Evolutionary conservation across 192 early-diverging fungal genomes (phyloP).

Genomic region (Pilaira anomala): DNA sequence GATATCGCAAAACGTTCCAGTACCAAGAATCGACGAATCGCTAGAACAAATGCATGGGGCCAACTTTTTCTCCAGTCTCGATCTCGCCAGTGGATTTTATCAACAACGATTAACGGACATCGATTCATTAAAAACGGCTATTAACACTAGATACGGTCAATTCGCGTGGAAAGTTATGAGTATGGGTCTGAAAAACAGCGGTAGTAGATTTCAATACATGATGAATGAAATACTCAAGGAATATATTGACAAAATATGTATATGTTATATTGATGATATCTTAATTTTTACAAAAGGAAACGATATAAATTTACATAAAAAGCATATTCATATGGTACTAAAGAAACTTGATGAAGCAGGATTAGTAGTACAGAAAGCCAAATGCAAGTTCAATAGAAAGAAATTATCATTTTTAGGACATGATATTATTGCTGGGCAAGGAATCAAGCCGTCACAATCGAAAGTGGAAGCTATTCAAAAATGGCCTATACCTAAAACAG

Average conservation of each 20-base stretch:
- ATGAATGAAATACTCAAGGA: conserved; percentile 9
- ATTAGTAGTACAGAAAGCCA: conserved; percentile 1
- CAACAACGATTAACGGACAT: conserved; percentile 34
- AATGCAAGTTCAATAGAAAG: conserved; percentile 2
- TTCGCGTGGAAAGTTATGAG: conserved; percentile 24
- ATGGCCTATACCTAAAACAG: conserved; percentile 17
- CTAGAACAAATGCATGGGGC: conserved; percentile 35
- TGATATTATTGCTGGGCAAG: conserved; percentile 16
- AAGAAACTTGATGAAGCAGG: conserved; percentile 18
- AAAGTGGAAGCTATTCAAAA: conserved; percentile 26
- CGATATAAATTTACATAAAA: conserved; percentile 29
- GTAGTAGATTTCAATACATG: conserved; percentile 11
- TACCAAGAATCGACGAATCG: conserved; percentile 48
- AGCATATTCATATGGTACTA: conserved; percentile 19
- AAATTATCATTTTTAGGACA: conserved; percentile 27
- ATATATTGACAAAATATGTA: conserved; percentile 1
- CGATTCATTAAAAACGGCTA: conserved; percentile 39
- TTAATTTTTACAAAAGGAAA: conserved; percentile 32
- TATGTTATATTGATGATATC: conserved; percentile 49
- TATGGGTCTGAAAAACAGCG: conserved; percentile 31
- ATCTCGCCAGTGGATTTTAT: conserved; percentile 43
- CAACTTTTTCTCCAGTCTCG: conserved; percentile 45
- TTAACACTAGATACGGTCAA: conserved; percentile 20
- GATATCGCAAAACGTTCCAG: conserved; percentile 44
- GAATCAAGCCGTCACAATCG: conserved; percentile 15